Conservation (phyloP, 2,329 filamentous ascomycete genomes). For the Colletotrichum sp. region DNA sequence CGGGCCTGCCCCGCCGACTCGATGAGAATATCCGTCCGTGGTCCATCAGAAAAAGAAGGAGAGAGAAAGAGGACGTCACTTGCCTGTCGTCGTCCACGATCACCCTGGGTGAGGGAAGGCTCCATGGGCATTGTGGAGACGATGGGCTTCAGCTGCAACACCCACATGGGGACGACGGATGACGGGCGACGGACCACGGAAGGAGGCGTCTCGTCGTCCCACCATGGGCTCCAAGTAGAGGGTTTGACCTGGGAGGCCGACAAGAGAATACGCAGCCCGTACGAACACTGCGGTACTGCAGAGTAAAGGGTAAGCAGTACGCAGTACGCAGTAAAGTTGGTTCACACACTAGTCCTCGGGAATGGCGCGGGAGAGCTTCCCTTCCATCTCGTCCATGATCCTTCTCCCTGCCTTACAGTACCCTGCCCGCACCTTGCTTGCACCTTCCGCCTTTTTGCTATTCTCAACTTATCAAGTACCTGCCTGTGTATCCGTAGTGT, state of each 20-base stretch:
- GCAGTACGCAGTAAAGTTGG: neutral
- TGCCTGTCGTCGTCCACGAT: neutral
- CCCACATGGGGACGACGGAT: neutral
- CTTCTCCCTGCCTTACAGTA: neutral
- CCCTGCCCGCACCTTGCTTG: neutral
- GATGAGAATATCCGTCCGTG: neutral
- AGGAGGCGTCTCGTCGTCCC: conserved; percentile 14
- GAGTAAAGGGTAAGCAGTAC: neutral
- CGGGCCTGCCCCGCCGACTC: neutral
- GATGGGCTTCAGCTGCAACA: neutral
- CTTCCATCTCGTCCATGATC: neutral
- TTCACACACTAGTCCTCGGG: neutral
- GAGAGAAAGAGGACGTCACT: neutral
- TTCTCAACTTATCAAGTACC: neutral
- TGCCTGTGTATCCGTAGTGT: neutral
- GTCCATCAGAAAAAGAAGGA: neutral
- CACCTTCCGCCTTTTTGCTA: neutral
- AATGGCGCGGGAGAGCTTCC: conserved; percentile 7
- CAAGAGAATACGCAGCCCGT: neutral
- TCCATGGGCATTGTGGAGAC: neutral
- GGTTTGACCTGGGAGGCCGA: neutral
- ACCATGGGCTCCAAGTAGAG: neutral
- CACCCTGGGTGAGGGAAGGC: neutral
- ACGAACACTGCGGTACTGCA: neutral
- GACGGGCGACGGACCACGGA: conserved; percentile 2